A percentile compares a stretch with the other conserved stretches of the same genome.
phyloP scores from a whole-genome alignment of 2,329 filamentous ascomycete species.

The Aulographum hederae region DNA sequence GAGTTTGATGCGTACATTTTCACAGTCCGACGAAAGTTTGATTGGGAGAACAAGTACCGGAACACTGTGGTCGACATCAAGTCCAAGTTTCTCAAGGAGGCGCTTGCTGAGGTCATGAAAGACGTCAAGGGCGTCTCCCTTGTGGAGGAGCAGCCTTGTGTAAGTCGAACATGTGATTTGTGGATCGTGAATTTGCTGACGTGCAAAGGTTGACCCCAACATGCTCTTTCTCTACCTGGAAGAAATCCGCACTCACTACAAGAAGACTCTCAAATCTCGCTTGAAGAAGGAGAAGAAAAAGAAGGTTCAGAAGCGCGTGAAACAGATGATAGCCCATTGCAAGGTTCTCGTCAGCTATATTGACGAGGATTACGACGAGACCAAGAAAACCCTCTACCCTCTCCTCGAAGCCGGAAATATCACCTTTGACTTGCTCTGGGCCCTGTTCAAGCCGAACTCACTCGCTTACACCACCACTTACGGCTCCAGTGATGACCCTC shows the following conservation, averaged over 20 bases:
- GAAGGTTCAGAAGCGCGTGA: slow-evolving; percentile 39
- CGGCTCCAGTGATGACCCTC: slow-evolving; percentile 38
- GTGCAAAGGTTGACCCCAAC: slow-evolving; percentile 24
- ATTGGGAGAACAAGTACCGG: slow-evolving; percentile 67
- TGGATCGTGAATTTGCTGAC: no score
- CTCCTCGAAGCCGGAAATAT: slow-evolving; percentile 63
- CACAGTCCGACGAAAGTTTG: slow-evolving; percentile 65
- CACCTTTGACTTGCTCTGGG: slow-evolving; percentile 17
- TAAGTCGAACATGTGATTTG: slow-evolving; percentile 21
- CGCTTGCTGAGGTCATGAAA: slow-evolving; percentile 52
- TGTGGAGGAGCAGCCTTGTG: slow-evolving; percentile 58
- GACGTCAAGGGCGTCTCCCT: slow-evolving; percentile 62
- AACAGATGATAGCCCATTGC: slow-evolving; percentile 43
- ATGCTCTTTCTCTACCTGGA: slow-evolving; percentile 47
- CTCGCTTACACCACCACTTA: slow-evolving; percentile 45
- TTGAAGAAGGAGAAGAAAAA: slow-evolving; percentile 44
- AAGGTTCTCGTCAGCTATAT: slow-evolving; percentile 60
- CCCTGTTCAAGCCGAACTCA: slow-evolving; percentile 13
- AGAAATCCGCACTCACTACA: slow-evolving; percentile 43
- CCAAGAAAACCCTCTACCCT: slow-evolving; percentile 63
- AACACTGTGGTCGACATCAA: slow-evolving; percentile 68
- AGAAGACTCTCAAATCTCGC: slow-evolving; percentile 45
- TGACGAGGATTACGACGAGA: slow-evolving; percentile 63
- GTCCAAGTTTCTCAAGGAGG: slow-evolving; percentile 58
- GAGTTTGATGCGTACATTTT: slow-evolving; percentile 60